Evolutionary conservation across 192 early-diverging fungal genomes (phyloP).

Genomic region (Coemansia sp.): DNA sequence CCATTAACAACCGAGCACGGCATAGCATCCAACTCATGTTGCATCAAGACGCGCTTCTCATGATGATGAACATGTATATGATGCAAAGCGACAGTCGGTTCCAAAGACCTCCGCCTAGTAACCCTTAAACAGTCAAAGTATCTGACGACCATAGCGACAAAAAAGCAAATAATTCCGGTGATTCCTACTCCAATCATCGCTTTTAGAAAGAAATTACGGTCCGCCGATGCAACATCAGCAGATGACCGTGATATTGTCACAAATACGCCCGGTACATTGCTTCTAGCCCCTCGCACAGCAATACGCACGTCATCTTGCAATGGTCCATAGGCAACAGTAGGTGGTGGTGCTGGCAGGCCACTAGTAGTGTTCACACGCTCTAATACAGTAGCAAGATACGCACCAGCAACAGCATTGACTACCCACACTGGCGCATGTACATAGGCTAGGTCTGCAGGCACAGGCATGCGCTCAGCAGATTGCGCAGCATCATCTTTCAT

Average conservation of each 20-base stretch:
- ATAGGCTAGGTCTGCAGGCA: slow-evolving; percentile 15
- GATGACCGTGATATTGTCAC: slow-evolving; percentile 41
- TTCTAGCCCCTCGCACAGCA: slow-evolving; percentile 15
- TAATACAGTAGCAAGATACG: slow-evolving; percentile 26
- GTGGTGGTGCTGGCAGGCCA: slow-evolving; percentile 18
- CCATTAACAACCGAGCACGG: slow-evolving; percentile 29
- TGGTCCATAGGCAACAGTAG: slow-evolving; percentile 20
- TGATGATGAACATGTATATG: slow-evolving; percentile 14
- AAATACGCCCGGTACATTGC: slow-evolving; percentile 12
- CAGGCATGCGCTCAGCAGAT: slow-evolving; percentile 26
- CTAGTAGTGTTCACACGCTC: slow-evolving; percentile 3
- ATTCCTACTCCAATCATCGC: slow-evolving; percentile 55
- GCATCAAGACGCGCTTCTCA: slow-evolving; percentile 33
- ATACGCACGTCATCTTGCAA: slow-evolving; percentile 21
- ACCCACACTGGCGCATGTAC: slow-evolving; percentile 47
- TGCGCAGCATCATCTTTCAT: slow-evolving; percentile 54
- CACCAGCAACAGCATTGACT: slow-evolving; percentile 40
- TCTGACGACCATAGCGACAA: slow-evolving; percentile 44
- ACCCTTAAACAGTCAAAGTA: slow-evolving; percentile 46
- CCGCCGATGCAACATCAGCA: slow-evolving; percentile 35
- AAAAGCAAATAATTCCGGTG: slow-evolving; percentile 49
- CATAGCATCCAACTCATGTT: slow-evolving; percentile 43
- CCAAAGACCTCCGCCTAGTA: not conserved
- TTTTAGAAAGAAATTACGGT: slow-evolving; percentile 55
- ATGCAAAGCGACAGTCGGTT: not conserved